phyloP scores from a whole-genome alignment of 106 monocot genomes.

The Chionographis japonica region DNA sequence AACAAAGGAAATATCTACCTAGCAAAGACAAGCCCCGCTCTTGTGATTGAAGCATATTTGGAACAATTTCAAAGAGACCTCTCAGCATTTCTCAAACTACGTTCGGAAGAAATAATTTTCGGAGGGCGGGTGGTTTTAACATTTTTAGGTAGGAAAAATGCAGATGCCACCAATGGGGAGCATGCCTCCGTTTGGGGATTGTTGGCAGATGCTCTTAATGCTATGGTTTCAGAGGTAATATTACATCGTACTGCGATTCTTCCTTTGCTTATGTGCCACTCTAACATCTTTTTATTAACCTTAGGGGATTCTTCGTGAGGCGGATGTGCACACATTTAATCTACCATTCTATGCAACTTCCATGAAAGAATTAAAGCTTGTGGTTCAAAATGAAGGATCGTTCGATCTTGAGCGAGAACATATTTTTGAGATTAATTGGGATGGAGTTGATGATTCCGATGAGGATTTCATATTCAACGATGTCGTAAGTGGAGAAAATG shows the following conservation, averaged over 20 bases:
- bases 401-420: too few species aligned
- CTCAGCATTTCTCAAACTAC: neutral
- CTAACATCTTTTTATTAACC: neutral
- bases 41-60: neutral
- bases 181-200: neutral
- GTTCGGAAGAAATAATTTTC: neutral
- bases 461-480: too few species aligned
- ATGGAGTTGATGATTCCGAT: too few species aligned
- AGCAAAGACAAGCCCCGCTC: constrained; percentile 6
- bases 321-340: neutral
- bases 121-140: constrained; percentile 3
- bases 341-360: constrained; percentile 2
- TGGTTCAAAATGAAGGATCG: neutral
- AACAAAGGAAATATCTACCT: constrained; percentile 8
- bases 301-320: neutral
- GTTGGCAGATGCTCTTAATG: constrained; percentile 1
- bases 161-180: neutral
- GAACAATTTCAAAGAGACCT: constrained; percentile 11
- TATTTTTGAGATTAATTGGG: too few species aligned
- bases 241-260: too few species aligned
- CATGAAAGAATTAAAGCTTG: neutral
- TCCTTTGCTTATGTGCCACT: neutral
- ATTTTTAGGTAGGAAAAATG: neutral
- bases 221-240: constrained; percentile 1
- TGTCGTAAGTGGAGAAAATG: too few species aligned